phyloP scores from a whole-genome alignment of 2,329 filamentous ascomycete genomes.

The Fusarium torulosum region DNA sequence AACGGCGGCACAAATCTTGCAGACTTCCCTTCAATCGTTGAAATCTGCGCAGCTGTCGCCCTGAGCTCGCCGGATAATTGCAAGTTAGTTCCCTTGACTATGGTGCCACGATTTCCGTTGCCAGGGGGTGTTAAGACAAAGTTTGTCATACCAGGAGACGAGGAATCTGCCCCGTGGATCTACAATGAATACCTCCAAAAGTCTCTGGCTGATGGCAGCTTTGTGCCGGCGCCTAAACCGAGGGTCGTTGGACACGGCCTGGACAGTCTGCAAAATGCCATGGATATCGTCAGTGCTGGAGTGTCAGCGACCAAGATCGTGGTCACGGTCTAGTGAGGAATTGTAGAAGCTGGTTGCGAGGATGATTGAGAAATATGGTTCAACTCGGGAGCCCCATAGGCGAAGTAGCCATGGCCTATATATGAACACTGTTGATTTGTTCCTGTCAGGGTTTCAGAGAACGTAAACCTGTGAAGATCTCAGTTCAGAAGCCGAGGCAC shows the following conservation, averaged over 20 bases:
- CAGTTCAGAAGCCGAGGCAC: background rate
- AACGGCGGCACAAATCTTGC: constrained; percentile 10
- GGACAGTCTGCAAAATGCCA: constrained; percentile 8
- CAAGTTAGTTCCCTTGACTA: constrained; percentile 13
- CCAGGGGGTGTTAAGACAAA: constrained; percentile 19
- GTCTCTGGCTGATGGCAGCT: constrained; percentile 2
- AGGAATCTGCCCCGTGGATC: constrained; percentile 7
- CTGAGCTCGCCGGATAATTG: constrained; percentile 12
- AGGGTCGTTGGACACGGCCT: constrained; percentile 8
- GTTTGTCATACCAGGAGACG: constrained; percentile 14
- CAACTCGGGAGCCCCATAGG: background rate
- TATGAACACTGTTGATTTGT: background rate
- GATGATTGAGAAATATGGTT: background rate
- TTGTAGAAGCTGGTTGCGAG: background rate
- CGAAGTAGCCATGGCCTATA: background rate
- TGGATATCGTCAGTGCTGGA: constrained; percentile 3
- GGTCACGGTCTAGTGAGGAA: constrained; percentile 3
- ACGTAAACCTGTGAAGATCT: background rate
- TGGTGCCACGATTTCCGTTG: constrained; percentile 9
- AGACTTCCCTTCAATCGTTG: constrained; percentile 10
- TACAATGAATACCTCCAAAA: constrained; percentile 6
- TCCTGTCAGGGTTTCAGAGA: too few relatives aligned
- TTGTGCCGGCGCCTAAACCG: constrained; percentile 1
- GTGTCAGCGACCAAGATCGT: constrained; percentile 20
- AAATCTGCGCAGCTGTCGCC: constrained; percentile 12